A percentile compares a stretch with the other conserved stretches of the same genome.
phyloP scores from a whole-genome alignment of 176 grass and related monocot genomes.

The Themeda triandra region DNA sequence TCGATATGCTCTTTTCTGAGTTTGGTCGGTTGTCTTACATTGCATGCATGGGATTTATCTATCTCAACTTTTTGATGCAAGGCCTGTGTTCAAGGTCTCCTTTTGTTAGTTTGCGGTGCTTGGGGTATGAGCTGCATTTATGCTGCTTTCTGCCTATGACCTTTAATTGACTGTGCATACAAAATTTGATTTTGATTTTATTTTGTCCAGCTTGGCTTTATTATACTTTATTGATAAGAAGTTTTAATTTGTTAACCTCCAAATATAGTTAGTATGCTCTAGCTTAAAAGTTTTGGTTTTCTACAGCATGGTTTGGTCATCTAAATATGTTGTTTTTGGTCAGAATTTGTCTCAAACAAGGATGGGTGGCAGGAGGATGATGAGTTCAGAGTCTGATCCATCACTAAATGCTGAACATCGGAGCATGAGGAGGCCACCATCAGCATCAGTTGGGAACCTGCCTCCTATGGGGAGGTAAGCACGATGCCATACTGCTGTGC shows the following conservation, averaged over 20 bases:
- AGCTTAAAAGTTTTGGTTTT: slow-evolving; percentile 9
- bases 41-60: too few relatives aligned
- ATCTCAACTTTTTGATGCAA: too few relatives aligned
- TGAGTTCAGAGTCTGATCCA: slow-evolving; percentile 61
- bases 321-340: slow-evolving; percentile 24
- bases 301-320: background rate
- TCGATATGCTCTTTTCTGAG: too few relatives aligned
- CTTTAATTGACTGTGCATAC: too few relatives aligned
- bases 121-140: too few relatives aligned
- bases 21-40: too few relatives aligned
- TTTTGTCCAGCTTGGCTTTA: too few relatives aligned
- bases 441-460: slow-evolving; percentile 57
- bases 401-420: slow-evolving; percentile 55
- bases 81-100: too few relatives aligned
- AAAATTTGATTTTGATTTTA: too few relatives aligned
- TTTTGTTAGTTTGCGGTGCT: too few relatives aligned
- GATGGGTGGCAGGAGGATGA: slow-evolving; percentile 68
- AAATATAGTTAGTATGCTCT: background rate
- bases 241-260: background rate
- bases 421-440: slow-evolving; percentile 64
- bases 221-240: background rate
- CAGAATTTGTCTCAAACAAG: slow-evolving; percentile 94
- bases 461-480: slow-evolving; percentile 72
- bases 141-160: too few relatives aligned
- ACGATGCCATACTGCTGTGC: background rate